Conservation (phyloP, 2,329 filamentous ascomycete genomes). For the Paraconiothyrium sp. region DNA sequence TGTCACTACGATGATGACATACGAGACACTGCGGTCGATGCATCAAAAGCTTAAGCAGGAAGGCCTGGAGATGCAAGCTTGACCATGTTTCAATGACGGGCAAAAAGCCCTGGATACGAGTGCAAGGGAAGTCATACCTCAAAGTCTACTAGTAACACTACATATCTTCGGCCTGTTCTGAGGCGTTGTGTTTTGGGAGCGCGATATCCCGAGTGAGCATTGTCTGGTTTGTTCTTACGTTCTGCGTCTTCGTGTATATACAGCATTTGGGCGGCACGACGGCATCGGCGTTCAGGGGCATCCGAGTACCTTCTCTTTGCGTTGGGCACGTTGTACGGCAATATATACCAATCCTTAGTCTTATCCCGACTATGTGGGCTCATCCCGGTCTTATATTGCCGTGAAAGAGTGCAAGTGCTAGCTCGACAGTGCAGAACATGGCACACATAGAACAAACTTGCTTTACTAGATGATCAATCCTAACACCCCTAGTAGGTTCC, state of each 20-base stretch:
- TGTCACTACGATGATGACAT: constrained; percentile 97
- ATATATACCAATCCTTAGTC: constrained; percentile 10
- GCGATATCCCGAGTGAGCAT: constrained; percentile 32
- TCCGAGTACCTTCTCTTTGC: constrained; percentile 6
- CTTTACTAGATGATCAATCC: too few species aligned
- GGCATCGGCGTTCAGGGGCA: constrained; percentile 18
- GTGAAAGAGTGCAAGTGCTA: not conserved
- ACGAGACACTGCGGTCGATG: constrained; percentile 76
- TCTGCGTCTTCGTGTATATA: constrained; percentile 27
- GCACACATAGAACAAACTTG: too few species aligned
- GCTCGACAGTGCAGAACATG: not conserved
- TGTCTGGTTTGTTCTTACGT: constrained; percentile 15
- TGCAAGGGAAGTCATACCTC: constrained; percentile 5
- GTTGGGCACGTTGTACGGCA: constrained; percentile 7
- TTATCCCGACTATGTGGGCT: not conserved
- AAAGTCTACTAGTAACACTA: constrained; percentile 1
- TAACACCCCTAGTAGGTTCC: too few species aligned
- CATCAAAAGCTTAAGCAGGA: constrained; percentile 63
- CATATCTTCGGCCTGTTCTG: constrained; percentile 6
- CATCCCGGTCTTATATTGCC: not conserved
- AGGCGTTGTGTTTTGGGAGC: constrained; percentile 27
- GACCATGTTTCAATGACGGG: constrained; percentile 12
- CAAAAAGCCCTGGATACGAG: not conserved
- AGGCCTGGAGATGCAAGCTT: constrained; percentile 47
- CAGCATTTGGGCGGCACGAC: constrained; percentile 19